Base-by-base conservation (phyloP, 208 protist genomes). In the Crithidia thermophila region DNA sequence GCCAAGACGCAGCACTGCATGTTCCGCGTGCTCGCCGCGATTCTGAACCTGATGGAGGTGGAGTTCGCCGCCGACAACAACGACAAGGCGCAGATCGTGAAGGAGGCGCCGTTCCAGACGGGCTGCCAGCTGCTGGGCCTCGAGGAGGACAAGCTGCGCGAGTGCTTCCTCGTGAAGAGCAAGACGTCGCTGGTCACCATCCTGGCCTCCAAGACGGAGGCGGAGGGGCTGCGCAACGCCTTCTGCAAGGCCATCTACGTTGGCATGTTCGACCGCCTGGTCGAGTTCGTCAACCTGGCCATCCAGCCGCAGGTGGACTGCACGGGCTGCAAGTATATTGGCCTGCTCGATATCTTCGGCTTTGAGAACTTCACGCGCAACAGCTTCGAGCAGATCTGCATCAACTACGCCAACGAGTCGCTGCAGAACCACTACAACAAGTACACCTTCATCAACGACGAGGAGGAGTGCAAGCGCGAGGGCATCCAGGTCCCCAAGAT, bases 401-500 rank as follows among this genome's bases (percentile, higher is more conserved):
- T 99, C 76, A 99, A 99, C 80, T 99, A 94, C 72, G 95, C 97
- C 42, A 99, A 99, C 80, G 98, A 99, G 75, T 94, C 96, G 37
- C 80, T 99, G 42, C 98, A 99, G 75, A 97, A 98, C 67, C 93
- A 98, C 72, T 99, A 98, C 86, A 98, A 98, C 85, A 90, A 97
- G 71, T 93, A 97, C 77, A 98, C 96, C 25, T 98, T 99, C 80
- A 81, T 94, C 64, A 88, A 94, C 63, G 95, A 98, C 64, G 94
- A 98, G 77, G 94, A 88, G 66, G 91, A 97, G 55, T 98, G 94
- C 79, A 66, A 81, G 39, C 73, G 52, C 0, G 87, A 97, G 64
- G 91, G 91, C 58, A 93, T 97, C 50, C 50, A 83, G 57, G 50
- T 88, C 49, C 88, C 84, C 2, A 87, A 88, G 63, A 85, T 94